Evolutionary conservation across 2,329 filamentous ascomycete genomes (phyloP).

Genomic region (Ceratocystis cacaofunesta): DNA sequence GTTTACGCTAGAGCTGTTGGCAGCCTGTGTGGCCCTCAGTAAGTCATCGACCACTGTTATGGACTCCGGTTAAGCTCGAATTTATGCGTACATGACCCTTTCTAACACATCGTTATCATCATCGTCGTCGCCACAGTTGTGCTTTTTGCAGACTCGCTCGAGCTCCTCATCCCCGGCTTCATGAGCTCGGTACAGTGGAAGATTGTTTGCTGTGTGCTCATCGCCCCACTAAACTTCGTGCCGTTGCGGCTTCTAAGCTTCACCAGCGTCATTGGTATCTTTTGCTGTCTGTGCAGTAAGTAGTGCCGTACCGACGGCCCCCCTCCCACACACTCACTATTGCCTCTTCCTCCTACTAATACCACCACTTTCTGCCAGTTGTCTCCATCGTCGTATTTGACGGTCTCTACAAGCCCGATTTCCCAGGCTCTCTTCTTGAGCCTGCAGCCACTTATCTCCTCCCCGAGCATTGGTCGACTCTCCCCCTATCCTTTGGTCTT

Average conservation of each 20-base stretch:
- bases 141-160: conserved; percentile 81
- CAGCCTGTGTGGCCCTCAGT: conserved; percentile 66
- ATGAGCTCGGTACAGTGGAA: conserved; percentile 63
- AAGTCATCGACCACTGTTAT: background rate
- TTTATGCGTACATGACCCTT: background rate
- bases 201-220: conserved; percentile 59
- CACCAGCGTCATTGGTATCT: conserved; percentile 82
- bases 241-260: conserved; percentile 75
- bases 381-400: conserved; percentile 71
- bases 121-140: conserved; percentile 37
- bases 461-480: conserved; percentile 69
- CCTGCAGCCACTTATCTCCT: conserved; percentile 70
- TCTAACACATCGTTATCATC: background rate
- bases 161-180: conserved; percentile 59
- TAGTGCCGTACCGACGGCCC: conserved; percentile 21
- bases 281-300: conserved; percentile 77
- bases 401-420: conserved; percentile 65
- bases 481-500: conserved; percentile 79
- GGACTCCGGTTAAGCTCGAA: background rate
- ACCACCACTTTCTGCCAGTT: conserved; percentile 35
- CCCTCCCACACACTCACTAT: no score
- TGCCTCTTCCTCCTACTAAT: no score
- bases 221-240: conserved; percentile 71
- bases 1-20: conserved; percentile 76
- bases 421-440: conserved; percentile 69